These are phyloP conservation scores for Ceratobasidium sp. DNA, from an alignment of 1,284 basidiomycete genomes.

Conservation along the genomic window DNA sequence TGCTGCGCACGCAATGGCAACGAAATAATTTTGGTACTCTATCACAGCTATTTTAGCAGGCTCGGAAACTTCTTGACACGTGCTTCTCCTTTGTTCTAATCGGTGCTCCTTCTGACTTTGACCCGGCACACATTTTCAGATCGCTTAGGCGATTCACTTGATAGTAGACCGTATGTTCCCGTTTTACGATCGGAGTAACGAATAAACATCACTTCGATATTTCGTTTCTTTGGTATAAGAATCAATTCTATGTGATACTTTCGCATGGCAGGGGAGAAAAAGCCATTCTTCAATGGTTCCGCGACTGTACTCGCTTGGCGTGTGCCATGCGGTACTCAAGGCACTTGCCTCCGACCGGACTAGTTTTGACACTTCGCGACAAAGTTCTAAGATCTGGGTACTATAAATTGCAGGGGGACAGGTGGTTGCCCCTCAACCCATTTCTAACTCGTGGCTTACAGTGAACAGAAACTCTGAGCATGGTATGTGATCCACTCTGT, in stretches of 20 bases:
- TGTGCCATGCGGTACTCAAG: no score
- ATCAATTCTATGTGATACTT: no score
- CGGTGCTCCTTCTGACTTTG: not conserved
- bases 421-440: no score
- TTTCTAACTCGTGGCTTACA: no score
- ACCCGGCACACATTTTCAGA: constrained; percentile 2
- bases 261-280: no score
- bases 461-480: not conserved
- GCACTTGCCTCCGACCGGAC: no score
- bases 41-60: not conserved
- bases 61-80: constrained; percentile 23
- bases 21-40: constrained; percentile 12
- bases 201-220: not conserved
- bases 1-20: constrained; percentile 37
- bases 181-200: not conserved
- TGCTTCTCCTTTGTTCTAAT: not conserved
- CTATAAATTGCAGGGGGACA: not conserved
- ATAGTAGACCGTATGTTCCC: not conserved
- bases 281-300: no score
- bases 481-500: not conserved
- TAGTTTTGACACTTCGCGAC: not conserved
- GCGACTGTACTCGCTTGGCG: no score
- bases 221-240: not conserved
- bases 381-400: not conserved
- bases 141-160: not conserved